A percentile compares a stretch with the other conserved stretches of the same genome.
Evolutionary conservation across 2,329 filamentous ascomycete genomes (phyloP).

Genomic region (Sclerotinia minor): DNA sequence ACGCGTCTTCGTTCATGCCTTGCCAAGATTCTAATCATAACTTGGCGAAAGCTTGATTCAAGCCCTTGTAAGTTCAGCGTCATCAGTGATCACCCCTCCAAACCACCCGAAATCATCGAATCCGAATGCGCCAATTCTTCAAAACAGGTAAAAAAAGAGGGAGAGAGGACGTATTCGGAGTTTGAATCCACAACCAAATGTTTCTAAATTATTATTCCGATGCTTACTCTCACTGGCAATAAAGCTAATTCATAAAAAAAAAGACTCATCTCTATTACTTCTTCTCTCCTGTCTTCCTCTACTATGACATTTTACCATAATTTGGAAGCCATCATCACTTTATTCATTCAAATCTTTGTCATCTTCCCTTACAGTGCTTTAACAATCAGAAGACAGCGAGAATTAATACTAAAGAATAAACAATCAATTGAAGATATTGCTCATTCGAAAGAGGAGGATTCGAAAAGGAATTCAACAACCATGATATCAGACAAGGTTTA

Average conservation of each 20-base stretch:
- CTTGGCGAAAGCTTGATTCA: slow-evolving; percentile 36
- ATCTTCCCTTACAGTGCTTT: slow-evolving; percentile 41
- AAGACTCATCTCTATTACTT: neutral
- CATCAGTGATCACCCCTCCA: slow-evolving; percentile 11
- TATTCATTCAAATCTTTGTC: slow-evolving; percentile 40
- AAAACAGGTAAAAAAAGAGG: slow-evolving; percentile 5
- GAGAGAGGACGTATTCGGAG: neutral
- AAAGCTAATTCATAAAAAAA: neutral
- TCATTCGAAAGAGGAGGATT: neutral
- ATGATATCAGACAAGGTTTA: slow-evolving; percentile 51
- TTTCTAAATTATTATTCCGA: neutral
- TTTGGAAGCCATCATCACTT: slow-evolving; percentile 29
- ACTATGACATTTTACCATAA: slow-evolving; percentile 28
- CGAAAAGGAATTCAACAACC: neutral
- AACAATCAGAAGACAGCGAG: slow-evolving; percentile 37
- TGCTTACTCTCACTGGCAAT: neutral
- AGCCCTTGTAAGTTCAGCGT: slow-evolving; percentile 25
- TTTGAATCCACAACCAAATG: neutral
- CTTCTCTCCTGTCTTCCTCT: slow-evolving; percentile 4
- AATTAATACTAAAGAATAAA: slow-evolving; percentile 6
- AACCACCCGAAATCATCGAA: neutral
- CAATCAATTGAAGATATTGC: slow-evolving; percentile 12
- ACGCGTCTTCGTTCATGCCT: neutral
- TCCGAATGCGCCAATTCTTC: neutral
- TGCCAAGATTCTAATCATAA: slow-evolving; percentile 6